These are phyloP conservation scores for Roridomyces roridus DNA, from an alignment of 768 basidiomycete genomes.

Conservation along the genomic window DNA sequence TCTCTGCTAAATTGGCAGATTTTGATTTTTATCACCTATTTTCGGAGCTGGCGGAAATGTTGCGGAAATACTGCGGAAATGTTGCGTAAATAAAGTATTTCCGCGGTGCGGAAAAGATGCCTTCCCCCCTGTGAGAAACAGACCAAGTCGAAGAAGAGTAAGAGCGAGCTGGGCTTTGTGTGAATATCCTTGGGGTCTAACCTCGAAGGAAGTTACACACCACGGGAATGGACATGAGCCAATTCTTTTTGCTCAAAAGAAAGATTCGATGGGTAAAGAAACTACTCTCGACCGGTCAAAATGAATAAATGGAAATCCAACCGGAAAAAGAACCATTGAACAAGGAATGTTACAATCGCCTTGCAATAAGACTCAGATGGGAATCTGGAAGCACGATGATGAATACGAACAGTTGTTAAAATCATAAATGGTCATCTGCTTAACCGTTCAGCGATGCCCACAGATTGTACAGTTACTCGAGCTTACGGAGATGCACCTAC, in stretches of 20 bases:
- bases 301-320: background rate
- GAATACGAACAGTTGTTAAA: slow-evolving; percentile 35
- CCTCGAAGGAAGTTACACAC: slow-evolving; percentile 16
- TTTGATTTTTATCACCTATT: no score
- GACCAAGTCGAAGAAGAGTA: no score
- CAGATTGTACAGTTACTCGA: background rate
- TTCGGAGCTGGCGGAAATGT: no score
- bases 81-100: no score
- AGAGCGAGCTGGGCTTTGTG: no score
- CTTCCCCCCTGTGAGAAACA: no score
- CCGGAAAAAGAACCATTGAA: slow-evolving; percentile 48
- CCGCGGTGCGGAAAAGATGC: no score
- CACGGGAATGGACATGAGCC: slow-evolving; percentile 28
- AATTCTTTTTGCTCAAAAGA: slow-evolving; percentile 34
- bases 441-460: slow-evolving; percentile 16
- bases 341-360: slow-evolving; percentile 48
- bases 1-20: no score
- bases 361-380: slow-evolving; percentile 3
- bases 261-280: slow-evolving; percentile 43
- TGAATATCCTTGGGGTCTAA: no score
- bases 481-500: slow-evolving; percentile 18
- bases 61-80: no score
- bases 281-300: no score
- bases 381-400: no score
- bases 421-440: slow-evolving; percentile 27